These are phyloP conservation scores for Cucumis sativus DNA, from an alignment of 306 rosid species.

Conservation along the genomic window Cucumber_9930_V3 NC_026660.2:13106001-13106500, in stretches of 20 bases:
- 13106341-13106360: constrained; percentile 30
- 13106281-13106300: constrained; percentile 69
- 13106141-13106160: neutral
- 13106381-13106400: constrained; percentile 99
- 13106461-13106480: constrained; percentile 85
- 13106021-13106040: neutral
- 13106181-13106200: neutral
- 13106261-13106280: neutral
- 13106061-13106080: neutral
- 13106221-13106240: constrained; percentile 7
- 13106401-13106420: constrained; percentile 99
- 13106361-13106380: constrained; percentile 66
- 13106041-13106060: neutral
- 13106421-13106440: constrained; percentile 74
- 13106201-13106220: neutral
- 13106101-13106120: neutral
- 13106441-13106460: constrained; percentile 80
- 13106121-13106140: neutral
- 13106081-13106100: neutral
- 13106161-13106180: neutral
- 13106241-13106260: constrained; percentile 19
- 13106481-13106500: constrained; percentile 91
- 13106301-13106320: constrained; percentile 47
- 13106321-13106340: constrained; percentile 89
- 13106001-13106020: neutral